Conservation (phyloP, 495 filamentous ascomycete species). For the Aspergillus carlsbadensis region DNA sequence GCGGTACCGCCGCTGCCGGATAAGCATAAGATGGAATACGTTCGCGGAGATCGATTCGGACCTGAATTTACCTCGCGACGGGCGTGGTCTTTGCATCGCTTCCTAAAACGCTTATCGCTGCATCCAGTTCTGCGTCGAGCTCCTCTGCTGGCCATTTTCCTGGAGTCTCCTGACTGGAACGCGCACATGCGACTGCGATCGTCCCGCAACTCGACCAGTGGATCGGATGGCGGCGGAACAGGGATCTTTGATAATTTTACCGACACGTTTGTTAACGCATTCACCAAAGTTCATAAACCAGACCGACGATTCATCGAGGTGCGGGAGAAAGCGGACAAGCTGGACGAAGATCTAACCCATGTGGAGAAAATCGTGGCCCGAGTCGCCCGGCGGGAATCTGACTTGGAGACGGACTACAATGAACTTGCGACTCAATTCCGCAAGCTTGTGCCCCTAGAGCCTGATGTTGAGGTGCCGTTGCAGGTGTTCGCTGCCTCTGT, state of each 20-base stretch:
- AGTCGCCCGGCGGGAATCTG: conserved; percentile 82
- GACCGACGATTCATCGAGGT: conserved; percentile 95
- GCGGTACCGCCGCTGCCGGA: conserved; percentile 94
- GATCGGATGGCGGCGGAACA: conserved; percentile 50
- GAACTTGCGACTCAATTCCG: conserved; percentile 93
- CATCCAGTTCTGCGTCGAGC: conserved; percentile 90
- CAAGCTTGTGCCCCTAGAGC: conserved; percentile 86
- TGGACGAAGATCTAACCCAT: conserved; percentile 89
- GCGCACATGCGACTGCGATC: conserved; percentile 82
- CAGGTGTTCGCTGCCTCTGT: conserved; percentile 83
- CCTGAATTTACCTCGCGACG: conserved; percentile 89
- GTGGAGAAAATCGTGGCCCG: conserved; percentile 92
- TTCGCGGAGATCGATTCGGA: conserved; percentile 92
- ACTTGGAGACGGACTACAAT: conserved; percentile 84
- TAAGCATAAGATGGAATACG: conserved; percentile 99
- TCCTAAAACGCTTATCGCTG: conserved; percentile 79
- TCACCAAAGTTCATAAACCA: conserved; percentile 92
- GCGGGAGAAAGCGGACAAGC: conserved; percentile 86
- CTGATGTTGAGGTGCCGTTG: conserved; percentile 76
- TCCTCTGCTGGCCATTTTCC: conserved; percentile 77
- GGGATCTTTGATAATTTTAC: conserved; percentile 92
- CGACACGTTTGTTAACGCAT: conserved; percentile 96
- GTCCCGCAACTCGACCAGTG: conserved; percentile 54
- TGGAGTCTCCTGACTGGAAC: conserved; percentile 95
- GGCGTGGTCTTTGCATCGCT: conserved; percentile 87